Evolutionary conservation across 2,329 filamentous ascomycete species (phyloP), one percentile per base, ranked within the genome.

Genomic region (Fusarium udum): DNA sequence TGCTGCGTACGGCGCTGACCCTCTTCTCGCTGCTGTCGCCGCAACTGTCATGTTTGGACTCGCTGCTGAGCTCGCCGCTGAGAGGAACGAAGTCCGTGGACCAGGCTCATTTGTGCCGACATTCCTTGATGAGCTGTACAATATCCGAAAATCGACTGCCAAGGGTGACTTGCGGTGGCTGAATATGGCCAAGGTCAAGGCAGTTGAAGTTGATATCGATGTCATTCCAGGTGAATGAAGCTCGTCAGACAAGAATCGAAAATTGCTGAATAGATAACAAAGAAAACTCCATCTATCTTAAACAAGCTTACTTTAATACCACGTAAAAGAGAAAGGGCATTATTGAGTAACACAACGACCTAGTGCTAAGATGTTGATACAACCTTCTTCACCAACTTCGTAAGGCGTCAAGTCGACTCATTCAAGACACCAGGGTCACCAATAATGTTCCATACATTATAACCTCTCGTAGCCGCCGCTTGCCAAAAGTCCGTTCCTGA

Each of bases 21-120:
- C 89, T 78, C 84, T 98, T n/a, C 82, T 90, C 3, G 94, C 94
- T 9, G 89, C 91, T 1, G 80, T 97, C 3, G 90, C 94, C 0
- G 95, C 87, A 0, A 83, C 97, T 24, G 80, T 96, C 73, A 88
- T 94, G 80, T 98, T 92, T 79, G 95, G 96, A 80, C 83, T 90
- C 28, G 90, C 90, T 4, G 93, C 94, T 0, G 92, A 95, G 83
- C 83, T 84, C 57, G 90, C 91, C 2, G 93, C 93, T 0, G 88
- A 89, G 77, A 85, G 90, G 59, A 66, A 84, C 0, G 87, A 91
- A 71, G 93, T 96, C 7, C 86, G 85, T 66, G 95, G 95, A 0
- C 95, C 95, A 0, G 95, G 95, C 0, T 94, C 91, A 2, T 98
- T 98, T 84, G 91, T 97, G 18, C 92, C 94, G 0, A 92, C 92